Conservation (phyloP, 2,329 filamentous ascomycete genomes). For the Nannizziopsis arthrosporioides region DNA sequence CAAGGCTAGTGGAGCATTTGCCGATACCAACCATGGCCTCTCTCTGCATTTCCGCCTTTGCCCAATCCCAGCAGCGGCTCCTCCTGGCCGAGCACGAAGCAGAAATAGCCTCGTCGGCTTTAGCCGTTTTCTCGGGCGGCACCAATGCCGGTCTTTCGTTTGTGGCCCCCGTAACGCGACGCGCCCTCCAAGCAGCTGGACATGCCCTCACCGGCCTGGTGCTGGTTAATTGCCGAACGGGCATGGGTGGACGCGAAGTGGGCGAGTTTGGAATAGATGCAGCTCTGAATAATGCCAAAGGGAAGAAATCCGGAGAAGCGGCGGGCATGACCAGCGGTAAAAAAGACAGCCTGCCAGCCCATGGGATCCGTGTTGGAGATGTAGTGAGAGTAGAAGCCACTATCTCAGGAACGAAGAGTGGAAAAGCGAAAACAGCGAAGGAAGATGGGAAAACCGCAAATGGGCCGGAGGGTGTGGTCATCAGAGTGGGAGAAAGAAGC, state of each 20-base stretch:
- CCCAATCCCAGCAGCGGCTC: constrained; percentile 32
- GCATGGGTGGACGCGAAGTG: constrained; percentile 80
- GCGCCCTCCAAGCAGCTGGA: constrained; percentile 33
- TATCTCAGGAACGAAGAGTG: constrained; percentile 16
- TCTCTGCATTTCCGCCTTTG: constrained; percentile 32
- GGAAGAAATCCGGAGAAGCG: constrained; percentile 9
- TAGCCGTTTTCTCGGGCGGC: constrained; percentile 24
- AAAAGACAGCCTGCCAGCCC: constrained; percentile 28
- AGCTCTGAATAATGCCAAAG: constrained; percentile 40
- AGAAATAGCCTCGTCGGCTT: constrained; percentile 34
- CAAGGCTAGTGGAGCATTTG: neutral
- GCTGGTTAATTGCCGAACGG: constrained; percentile 66
- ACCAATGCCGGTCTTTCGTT: constrained; percentile 26
- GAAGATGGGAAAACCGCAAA: constrained; percentile 25
- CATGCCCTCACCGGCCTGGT: constrained; percentile 43
- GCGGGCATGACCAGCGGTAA: constrained; percentile 25
- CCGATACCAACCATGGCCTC: constrained; percentile 12
- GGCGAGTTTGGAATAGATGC: constrained; percentile 64
- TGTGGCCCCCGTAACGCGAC: constrained; percentile 33
- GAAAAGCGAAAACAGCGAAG: constrained; percentile 24
- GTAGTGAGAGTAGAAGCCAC: constrained; percentile 36
- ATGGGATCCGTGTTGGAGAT: constrained; percentile 40
- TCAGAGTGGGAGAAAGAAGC: constrained; percentile 32
- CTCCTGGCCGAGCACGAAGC: constrained; percentile 35
- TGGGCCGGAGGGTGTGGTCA: constrained; percentile 38